Conservation (phyloP, 768 basidiomycete genomes). For the Leccinum ochraceum region DNA sequence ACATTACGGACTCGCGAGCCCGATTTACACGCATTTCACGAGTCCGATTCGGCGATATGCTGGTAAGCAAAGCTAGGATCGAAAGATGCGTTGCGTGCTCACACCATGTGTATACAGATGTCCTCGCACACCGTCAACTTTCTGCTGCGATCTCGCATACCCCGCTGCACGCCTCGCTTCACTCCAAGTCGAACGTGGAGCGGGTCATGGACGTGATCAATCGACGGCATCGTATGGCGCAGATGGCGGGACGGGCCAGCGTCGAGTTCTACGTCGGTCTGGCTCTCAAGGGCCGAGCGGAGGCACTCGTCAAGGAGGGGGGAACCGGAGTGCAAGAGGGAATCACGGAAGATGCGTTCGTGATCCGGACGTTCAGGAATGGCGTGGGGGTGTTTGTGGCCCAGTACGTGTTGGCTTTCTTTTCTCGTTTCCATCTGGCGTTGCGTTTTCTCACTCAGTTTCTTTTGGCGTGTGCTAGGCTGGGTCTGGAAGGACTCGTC, state of each 20-base stretch:
- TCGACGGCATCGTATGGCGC: constrained; percentile 90
- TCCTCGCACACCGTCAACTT: constrained; percentile 92
- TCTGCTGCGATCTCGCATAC: constrained; percentile 84
- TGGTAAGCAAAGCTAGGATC: constrained; percentile 42
- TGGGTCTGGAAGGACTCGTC: constrained; percentile 66
- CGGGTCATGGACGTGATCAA: constrained; percentile 85
- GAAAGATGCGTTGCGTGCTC: neutral
- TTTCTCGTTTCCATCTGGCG: neutral
- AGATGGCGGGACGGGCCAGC: constrained; percentile 95
- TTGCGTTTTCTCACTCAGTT: neutral
- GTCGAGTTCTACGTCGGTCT: constrained; percentile 98
- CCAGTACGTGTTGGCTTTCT: constrained; percentile 59
- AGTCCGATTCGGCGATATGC: constrained; percentile 97
- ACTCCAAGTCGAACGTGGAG: constrained; percentile 88
- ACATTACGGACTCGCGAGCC: constrained; percentile 96
- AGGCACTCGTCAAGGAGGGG: constrained; percentile 35
- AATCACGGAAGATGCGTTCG: constrained; percentile 83
- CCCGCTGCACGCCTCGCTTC: constrained; percentile 82
- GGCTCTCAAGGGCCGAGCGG: constrained; percentile 72
- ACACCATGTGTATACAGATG: constrained; percentile 52
- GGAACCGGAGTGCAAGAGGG: constrained; percentile 24
- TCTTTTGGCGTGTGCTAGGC: constrained; percentile 41
- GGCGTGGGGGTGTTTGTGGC: constrained; percentile 96
- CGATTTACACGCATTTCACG: constrained; percentile 98
- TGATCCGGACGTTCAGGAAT: constrained; percentile 93